Evolutionary conservation across 2,329 filamentous ascomycete species (phyloP).

Genomic region (Cytospora leucostoma): DNA sequence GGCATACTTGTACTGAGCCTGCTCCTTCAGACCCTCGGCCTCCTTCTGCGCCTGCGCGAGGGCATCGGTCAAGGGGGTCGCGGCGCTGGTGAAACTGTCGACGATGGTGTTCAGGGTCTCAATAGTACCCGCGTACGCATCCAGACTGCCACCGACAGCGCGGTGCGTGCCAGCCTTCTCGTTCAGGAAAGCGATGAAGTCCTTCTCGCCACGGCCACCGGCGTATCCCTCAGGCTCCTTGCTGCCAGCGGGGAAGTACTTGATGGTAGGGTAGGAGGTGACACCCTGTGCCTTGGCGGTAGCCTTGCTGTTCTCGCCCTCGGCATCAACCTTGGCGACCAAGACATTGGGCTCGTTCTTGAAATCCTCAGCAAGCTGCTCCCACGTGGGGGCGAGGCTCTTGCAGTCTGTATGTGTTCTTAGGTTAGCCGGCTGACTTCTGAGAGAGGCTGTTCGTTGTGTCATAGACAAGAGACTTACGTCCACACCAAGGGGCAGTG

Average conservation of each 20-base stretch:
- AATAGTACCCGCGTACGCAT: conserved; percentile 79
- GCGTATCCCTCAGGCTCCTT: conserved; percentile 71
- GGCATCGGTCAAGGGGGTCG: conserved; percentile 62
- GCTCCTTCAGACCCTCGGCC: conserved; percentile 64
- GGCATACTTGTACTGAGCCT: conserved; percentile 72
- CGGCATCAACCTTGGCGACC: conserved; percentile 94
- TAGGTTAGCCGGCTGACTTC: conserved; percentile 22
- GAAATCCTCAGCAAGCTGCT: conserved; percentile 82
- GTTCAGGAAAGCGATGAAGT: conserved; percentile 82
- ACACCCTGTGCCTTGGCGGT: conserved; percentile 76
- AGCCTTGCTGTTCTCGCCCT: conserved; percentile 81
- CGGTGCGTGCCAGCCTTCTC: conserved; percentile 86
- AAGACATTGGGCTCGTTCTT: conserved; percentile 74
- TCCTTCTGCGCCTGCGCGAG: conserved; percentile 72
- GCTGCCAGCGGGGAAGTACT: conserved; percentile 90
- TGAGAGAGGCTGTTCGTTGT: not conserved
- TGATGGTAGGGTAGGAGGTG: conserved; percentile 91
- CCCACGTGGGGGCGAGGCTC: conserved; percentile 85
- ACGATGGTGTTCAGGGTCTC: conserved; percentile 76
- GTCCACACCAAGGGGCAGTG: conserved; percentile 97
- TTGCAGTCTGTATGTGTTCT: conserved; percentile 77
- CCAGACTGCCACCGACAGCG: conserved; percentile 75
- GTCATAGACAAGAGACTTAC: conserved; percentile 60
- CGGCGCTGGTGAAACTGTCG: conserved; percentile 65
- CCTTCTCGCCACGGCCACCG: conserved; percentile 74